Base-by-base conservation (phyloP, 2,329 filamentous ascomycete species). In the Exophiala aquamarina region DNA sequence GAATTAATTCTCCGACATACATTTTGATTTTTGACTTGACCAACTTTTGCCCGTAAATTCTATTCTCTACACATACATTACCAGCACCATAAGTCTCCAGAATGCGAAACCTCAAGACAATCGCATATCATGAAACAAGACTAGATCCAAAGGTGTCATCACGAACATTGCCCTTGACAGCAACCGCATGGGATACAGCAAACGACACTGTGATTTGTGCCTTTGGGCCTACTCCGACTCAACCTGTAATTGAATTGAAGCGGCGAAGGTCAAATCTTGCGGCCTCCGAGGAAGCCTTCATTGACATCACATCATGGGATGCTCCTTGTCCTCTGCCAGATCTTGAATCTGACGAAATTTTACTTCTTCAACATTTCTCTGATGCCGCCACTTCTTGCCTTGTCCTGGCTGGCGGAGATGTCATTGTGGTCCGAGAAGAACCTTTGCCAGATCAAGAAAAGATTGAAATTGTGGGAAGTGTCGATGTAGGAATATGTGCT, bases 401-500 rank as follows among this genome's bases (percentile, higher is more conserved):
- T 20, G 83, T 97, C 47, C 75, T 98, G 19, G 86, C 89, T 59
- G 90, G 90, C 39, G 93, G 93, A 52, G 92, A 98, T 69, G 92
- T 98, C 54, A 73, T 96, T 52, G 77, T 91, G 41, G 86, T 96
- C 20, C 81, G 86, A 56, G 89, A 96, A 63, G 79, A 84, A 32
- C 76, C 82, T 34, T 64, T 76, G 23, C 71, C 75, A 4, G 82
- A 78, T 50, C 82, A 87, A 65, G 87, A 90, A 29, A 83, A 87
- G 59, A 90, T 98, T 59, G 93, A 97, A 68, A 97, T 98, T 59
- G 83, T 97, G 55, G 93, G 93, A 35, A 94, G 90, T 26, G 88
- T 98, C 29, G 90, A 96, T 69, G 87, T 86, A 49, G 93, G 92
- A 18, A 95, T 98, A 59, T 81, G 84, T 18, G 89, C 90, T 13